Evolutionary conservation across 2,329 filamentous ascomycete genomes (phyloP).

Genomic region (Bipolaris sorokiniana): DNA sequence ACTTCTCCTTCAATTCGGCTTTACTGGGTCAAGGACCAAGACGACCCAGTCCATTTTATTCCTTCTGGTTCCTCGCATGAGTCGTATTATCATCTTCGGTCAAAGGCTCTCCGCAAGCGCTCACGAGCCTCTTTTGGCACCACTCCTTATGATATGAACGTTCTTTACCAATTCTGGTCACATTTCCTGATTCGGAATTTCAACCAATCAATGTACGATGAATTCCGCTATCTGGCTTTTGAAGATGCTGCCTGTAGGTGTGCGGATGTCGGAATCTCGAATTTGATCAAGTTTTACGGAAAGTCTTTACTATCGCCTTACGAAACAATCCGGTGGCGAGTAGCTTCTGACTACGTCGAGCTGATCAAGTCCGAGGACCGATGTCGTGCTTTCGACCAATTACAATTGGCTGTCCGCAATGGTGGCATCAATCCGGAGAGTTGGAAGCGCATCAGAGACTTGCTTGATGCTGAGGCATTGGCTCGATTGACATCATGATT

Average conservation of each 20-base stretch:
- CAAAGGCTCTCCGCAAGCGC: conserved; percentile 59
- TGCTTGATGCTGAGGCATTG: conserved; percentile 59
- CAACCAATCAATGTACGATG: conserved; percentile 75
- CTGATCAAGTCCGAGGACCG: conserved; percentile 59
- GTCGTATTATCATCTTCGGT: conserved; percentile 57
- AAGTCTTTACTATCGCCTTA: conserved; percentile 59
- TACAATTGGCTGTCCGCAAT: conserved; percentile 61
- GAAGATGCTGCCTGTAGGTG: conserved; percentile 64
- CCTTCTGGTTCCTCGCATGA: conserved; percentile 56
- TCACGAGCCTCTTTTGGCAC: conserved; percentile 51
- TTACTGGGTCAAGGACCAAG: conserved; percentile 60
- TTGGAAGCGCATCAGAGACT: conserved; percentile 61
- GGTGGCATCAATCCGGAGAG: conserved; percentile 62
- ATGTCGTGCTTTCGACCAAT: conserved; percentile 55
- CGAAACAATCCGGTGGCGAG: conserved; percentile 58
- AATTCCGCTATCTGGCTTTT: conserved; percentile 71
- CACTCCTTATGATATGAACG: conserved; percentile 65
- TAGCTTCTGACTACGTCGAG: conserved; percentile 63
- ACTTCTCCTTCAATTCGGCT: conserved; percentile 39
- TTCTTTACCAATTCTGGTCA: conserved; percentile 77
- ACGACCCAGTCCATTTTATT: conserved; percentile 51
- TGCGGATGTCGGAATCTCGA: conserved; percentile 63
- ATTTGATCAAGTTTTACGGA: conserved; percentile 70
- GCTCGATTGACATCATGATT: conserved; percentile 56
- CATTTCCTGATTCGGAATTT: conserved; percentile 75